A percentile compares a stretch with the other conserved stretches of the same genome.
These are phyloP conservation scores for Kandelia obovata DNA, from an alignment of 345 rosid species.

Conservation along the genomic window DNA sequence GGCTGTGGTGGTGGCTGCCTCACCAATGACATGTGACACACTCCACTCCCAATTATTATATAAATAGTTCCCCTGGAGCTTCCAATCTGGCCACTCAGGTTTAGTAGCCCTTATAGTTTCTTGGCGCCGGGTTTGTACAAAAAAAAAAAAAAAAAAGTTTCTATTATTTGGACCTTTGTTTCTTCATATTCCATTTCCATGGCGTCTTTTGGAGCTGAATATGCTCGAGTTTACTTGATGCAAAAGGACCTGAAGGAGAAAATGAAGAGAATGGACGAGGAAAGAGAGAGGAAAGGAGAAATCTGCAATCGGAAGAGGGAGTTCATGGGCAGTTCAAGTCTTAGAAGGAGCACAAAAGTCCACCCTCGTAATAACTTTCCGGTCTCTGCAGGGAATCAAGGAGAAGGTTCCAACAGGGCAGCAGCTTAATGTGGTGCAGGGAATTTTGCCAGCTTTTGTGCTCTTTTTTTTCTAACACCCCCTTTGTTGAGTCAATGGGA, in stretches of 20 bases:
- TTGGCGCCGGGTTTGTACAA: background rate
- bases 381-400: conserved; percentile 3
- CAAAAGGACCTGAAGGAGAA: conserved; percentile 18
- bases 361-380: conserved; percentile 10
- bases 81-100: background rate
- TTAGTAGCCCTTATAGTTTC: background rate
- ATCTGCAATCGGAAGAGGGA: background rate
- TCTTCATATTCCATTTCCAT: conserved; percentile 9
- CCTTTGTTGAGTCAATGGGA: background rate
- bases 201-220: conserved; percentile 25
- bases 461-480: background rate
- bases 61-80: background rate
- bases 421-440: background rate
- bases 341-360: conserved; percentile 6
- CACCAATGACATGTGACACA: background rate
- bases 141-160: background rate
- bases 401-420: background rate
- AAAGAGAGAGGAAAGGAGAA: conserved; percentile 5
- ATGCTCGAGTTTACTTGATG: conserved; percentile 19
- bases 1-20: background rate
- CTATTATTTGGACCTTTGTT: background rate
- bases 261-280: conserved; percentile 24
- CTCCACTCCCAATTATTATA: background rate
- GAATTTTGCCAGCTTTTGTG: too few relatives aligned
- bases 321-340: conserved; percentile 1